Percentiles rank a stretch among this genome's conserved stretches.
phyloP scores from a whole-genome alignment of 768 basidiomycete genomes.

The Lanmaoa pseudosensibilis region DNA sequence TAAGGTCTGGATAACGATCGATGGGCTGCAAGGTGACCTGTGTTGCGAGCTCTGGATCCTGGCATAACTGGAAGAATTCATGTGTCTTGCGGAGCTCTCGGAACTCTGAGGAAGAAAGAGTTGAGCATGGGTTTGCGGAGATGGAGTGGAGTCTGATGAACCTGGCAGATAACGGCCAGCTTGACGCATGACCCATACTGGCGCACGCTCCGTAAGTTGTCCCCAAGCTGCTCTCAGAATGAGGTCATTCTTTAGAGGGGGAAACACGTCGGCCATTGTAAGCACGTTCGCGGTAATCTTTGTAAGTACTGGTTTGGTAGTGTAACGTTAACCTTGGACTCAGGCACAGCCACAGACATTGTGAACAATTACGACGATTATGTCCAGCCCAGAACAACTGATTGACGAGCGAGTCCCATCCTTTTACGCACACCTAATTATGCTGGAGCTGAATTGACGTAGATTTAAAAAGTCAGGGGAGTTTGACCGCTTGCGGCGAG shows the following conservation, averaged over 20 bases:
- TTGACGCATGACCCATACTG: slow-evolving; percentile 99
- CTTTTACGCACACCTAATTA: too few relatives aligned
- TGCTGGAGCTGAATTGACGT: not conserved
- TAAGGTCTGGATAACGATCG: slow-evolving; percentile 75
- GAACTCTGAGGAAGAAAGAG: slow-evolving; percentile 61
- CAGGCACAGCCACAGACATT: slow-evolving; percentile 14
- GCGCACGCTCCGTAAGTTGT: slow-evolving; percentile 86
- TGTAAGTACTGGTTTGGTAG: not conserved
- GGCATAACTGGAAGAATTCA: slow-evolving; percentile 94
- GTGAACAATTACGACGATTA: slow-evolving; percentile 37
- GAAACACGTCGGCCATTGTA: slow-evolving; percentile 51
- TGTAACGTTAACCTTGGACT: not conserved
- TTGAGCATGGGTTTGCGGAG: not conserved
- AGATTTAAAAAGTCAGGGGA: slow-evolving; percentile 83
- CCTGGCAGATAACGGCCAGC: slow-evolving; percentile 95
- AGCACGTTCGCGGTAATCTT: not conserved
- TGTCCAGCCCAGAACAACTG: slow-evolving; percentile 58
- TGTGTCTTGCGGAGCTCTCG: slow-evolving; percentile 80
- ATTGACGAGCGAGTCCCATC: slow-evolving; percentile 57
- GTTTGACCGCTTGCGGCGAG: slow-evolving; percentile 68
- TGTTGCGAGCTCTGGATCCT: slow-evolving; percentile 84
- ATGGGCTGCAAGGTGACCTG: slow-evolving; percentile 95
- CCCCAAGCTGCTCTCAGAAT: slow-evolving; percentile 86
- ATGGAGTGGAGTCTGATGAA: slow-evolving; percentile 32
- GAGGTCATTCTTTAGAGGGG: slow-evolving; percentile 82